Evolutionary conservation across 2,329 filamentous ascomycete species (phyloP), one percentile per base, ranked within the genome.

Genomic region (Colletotrichum zoysiae): DNA sequence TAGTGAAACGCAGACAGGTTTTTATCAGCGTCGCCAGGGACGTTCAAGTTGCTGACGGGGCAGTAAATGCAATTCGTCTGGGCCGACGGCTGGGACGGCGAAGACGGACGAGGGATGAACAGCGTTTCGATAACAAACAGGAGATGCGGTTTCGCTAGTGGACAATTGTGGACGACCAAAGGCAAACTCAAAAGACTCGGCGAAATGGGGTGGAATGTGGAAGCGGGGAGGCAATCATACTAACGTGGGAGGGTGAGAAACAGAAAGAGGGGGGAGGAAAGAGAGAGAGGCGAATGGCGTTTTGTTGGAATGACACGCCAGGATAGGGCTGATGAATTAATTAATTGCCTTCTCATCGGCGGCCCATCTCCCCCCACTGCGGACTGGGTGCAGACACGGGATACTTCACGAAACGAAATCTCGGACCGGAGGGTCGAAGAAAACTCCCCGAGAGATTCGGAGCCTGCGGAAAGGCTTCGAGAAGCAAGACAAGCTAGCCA

Each of bases 1-100:
- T 70, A 55, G 66, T 72, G 70, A 72, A 72, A 72, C 70, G 50
- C 59, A 72, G 70, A 53, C 59, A 33, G 70, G 70, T 72, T 72
- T 70, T 55, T 60, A 69, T 65, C 59, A 40, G 53, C 65, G 59
- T 64, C 59, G 59, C 30, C 66, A 60, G 53, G 55, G 44, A 38
- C 30, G 26, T 40, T 35, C 46, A 50, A 62, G 33, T 11, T 26
- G 44, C 38, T 35, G 26, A 26, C 57, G 35, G 23, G 7, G 33
- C 23, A 20, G 50, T 33, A 42, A n/a, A 53, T 48, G 50, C n/a
- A 53, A 9, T 30, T 23, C 23, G 35, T 63, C 60, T 14, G 50
- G 38, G 14, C 59, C 30, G 48, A 50, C 23, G n/a, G 33, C 46
- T 62, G 48, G 23, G 33, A 53, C 26, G 48, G 48, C 48, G 33